Evolutionary conservation across 805 yeast genomes (phyloP).

Genomic region (Candida tibetensis): DNA sequence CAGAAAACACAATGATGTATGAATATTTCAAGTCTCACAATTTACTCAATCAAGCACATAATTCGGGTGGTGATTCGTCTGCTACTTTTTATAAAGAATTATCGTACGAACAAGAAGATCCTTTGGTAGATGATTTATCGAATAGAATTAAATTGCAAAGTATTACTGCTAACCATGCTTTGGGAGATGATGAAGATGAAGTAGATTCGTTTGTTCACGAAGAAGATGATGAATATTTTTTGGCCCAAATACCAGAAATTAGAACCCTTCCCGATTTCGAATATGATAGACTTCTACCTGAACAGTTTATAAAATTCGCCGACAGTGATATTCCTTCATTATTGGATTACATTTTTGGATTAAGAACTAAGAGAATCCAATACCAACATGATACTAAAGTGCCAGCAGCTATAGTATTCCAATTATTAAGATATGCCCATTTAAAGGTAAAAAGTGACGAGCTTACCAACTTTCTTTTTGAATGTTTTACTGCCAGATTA

Average conservation of each 20-base stretch:
- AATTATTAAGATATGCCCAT: constrained; percentile 67
- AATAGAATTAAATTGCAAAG: constrained; percentile 33
- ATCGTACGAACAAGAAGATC: constrained; percentile 10
- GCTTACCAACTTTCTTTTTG: constrained; percentile 56
- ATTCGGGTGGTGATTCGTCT: constrained; percentile 7
- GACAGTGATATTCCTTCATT: constrained; percentile 54
- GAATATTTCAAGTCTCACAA: constrained; percentile 57
- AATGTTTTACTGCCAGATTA: constrained; percentile 59
- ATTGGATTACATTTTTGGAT: constrained; percentile 45
- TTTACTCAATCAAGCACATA: constrained; percentile 16
- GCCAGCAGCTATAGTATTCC: constrained; percentile 70
- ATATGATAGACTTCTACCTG: constrained; percentile 51
- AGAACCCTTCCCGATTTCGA: constrained; percentile 45
- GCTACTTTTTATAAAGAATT: constrained; percentile 8
- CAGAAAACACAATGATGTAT: constrained; percentile 50
- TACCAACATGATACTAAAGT: constrained; percentile 48
- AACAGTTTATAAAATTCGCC: constrained; percentile 59
- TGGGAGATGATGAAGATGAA: constrained; percentile 11
- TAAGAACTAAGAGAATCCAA: constrained; percentile 38
- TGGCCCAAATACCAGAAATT: constrained; percentile 28
- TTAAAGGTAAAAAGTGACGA: constrained; percentile 52
- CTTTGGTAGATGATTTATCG: constrained; percentile 30
- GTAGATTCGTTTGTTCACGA: constrained; percentile 19
- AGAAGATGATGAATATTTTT: constrained; percentile 25
- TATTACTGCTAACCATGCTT: constrained; percentile 17